These are phyloP conservation scores for Kodamaea suecica DNA, from an alignment of 1,139 yeast genomes.

Conservation along the genomic window DNA sequence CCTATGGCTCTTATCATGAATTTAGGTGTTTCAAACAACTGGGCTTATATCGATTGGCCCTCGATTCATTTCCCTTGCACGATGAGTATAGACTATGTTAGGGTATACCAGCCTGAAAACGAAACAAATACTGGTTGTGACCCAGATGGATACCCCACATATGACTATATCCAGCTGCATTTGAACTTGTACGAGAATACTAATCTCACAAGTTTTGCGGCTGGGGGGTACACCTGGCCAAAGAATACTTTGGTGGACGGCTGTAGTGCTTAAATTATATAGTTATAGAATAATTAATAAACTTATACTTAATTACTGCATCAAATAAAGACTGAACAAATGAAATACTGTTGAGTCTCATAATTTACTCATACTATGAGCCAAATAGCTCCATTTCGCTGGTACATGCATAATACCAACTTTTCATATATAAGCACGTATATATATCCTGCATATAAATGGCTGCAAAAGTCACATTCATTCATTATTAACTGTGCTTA, in stretches of 20 bases:
- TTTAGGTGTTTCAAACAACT: constrained; percentile 27
- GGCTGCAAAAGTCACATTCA: no score
- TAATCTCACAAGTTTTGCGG: constrained; percentile 22
- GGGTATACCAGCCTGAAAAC: constrained; percentile 27
- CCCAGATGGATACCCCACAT: constrained; percentile 25
- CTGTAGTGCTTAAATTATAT: constrained; percentile 1
- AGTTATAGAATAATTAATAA: neutral
- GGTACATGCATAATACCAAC: no score
- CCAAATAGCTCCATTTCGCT: no score
- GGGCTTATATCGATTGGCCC: constrained; percentile 34
- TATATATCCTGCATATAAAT: no score
- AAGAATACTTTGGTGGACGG: constrained; percentile 18
- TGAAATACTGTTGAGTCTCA: no score
- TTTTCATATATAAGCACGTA: no score
- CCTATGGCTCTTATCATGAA: constrained; percentile 28
- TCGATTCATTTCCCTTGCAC: constrained; percentile 23
- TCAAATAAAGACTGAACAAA: no score
- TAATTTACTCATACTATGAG: no score
- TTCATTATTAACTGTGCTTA: no score
- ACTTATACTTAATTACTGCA: no score
- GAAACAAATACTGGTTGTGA: constrained; percentile 25
- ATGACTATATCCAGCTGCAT: constrained; percentile 23
- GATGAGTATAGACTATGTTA: constrained; percentile 24
- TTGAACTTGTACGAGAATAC: constrained; percentile 21
- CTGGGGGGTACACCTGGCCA: constrained; percentile 25